phyloP scores from a whole-genome alignment of 164 flowering plant species.

The Cinnamomum micranthum region DNA sequence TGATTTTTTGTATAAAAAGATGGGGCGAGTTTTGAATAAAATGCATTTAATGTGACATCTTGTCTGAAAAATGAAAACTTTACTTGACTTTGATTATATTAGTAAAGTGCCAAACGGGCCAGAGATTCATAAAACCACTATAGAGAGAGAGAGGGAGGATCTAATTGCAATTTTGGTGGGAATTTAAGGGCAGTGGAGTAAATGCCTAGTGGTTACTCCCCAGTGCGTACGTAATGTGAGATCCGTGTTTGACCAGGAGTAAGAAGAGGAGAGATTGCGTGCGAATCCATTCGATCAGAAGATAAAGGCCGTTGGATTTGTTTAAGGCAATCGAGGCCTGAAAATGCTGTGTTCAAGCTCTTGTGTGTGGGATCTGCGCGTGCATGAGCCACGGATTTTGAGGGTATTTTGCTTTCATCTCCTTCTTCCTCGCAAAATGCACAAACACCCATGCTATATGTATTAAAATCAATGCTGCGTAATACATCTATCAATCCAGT shows the following conservation, averaged over 20 bases:
- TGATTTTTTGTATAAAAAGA: too few species aligned
- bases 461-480: not conserved
- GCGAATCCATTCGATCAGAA: constrained; percentile 25
- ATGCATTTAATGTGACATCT: too few species aligned
- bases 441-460: not conserved
- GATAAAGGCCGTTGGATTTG: constrained; percentile 4
- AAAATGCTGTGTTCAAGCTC: not conserved
- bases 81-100: too few species aligned
- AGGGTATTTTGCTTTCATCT: constrained; percentile 18
- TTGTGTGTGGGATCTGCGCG: constrained; percentile 12
- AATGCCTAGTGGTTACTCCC: not conserved
- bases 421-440: not conserved
- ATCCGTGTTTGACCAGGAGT: constrained; percentile 30
- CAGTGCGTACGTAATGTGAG: not conserved
- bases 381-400: constrained; percentile 16
- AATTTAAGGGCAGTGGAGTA: not conserved
- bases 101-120: too few species aligned
- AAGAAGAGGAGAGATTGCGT: constrained; percentile 16
- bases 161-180: not conserved
- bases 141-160: not conserved
- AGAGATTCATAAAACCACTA: not conserved
- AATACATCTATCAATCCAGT: too few species aligned
- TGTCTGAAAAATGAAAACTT: too few species aligned
- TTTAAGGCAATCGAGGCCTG: constrained; percentile 10
- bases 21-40: too few species aligned